Conservation (phyloP, 352 stramenopile species). For the Pythium apleroticum region DNA sequence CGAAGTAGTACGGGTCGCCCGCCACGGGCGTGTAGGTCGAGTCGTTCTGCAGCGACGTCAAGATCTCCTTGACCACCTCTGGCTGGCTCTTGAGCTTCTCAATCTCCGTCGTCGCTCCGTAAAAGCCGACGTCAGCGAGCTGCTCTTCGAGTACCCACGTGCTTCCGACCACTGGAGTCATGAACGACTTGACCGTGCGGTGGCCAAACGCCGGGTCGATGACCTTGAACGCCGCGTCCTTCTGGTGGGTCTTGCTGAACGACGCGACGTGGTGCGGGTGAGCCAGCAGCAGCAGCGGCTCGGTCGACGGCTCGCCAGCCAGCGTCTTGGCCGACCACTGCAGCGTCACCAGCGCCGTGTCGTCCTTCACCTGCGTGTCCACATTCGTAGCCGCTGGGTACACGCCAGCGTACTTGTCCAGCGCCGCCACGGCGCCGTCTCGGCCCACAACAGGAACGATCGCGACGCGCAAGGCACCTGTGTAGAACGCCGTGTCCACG, state of each 20-base stretch:
- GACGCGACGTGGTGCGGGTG: conserved; percentile 69
- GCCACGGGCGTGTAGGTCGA: conserved; percentile 65
- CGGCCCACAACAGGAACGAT: conserved; percentile 44
- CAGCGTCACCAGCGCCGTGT: conserved; percentile 44
- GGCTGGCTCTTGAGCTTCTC: conserved; percentile 21
- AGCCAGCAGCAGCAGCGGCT: conserved; percentile 65
- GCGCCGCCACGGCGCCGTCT: conserved; percentile 22
- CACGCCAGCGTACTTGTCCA: conserved; percentile 56
- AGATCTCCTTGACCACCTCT: conserved; percentile 47
- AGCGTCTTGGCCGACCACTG: conserved; percentile 62
- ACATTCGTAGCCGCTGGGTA: conserved; percentile 53
- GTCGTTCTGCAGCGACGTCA: conserved; percentile 56
- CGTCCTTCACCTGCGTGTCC: conserved; percentile 34
- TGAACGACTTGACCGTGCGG: conserved; percentile 77
- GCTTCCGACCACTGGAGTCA: conserved; percentile 67
- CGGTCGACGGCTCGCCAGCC: conserved; percentile 15
- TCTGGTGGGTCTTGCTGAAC: conserved; percentile 33
- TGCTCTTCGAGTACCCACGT: conserved; percentile 62
- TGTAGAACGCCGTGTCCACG: conserved; percentile 66
- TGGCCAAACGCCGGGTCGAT: conserved; percentile 45
- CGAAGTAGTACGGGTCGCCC: conserved; percentile 83
- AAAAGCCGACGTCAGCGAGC: conserved; percentile 56
- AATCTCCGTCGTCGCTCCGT: conserved; percentile 22
- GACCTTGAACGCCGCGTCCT: conserved; percentile 38
- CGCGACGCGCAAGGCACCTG: conserved; percentile 52